phyloP scores from a whole-genome alignment of 345 rosid species.

The Litchi chinensis region DNA sequence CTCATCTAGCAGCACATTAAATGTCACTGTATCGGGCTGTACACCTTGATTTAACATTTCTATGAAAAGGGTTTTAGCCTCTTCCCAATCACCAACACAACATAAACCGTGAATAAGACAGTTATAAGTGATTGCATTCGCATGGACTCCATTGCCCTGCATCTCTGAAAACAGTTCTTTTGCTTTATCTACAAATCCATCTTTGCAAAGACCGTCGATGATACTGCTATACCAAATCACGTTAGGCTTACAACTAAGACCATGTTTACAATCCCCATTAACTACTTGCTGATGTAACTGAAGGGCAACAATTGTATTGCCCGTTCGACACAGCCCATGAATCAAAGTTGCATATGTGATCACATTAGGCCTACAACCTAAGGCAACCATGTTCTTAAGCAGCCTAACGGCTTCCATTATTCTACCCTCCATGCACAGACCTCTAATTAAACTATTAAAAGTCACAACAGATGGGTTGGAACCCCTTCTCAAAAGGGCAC shows the following conservation, averaged over 20 bases:
- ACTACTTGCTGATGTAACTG: too few relatives aligned
- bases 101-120: constrained; percentile 27
- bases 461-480: constrained; percentile 22
- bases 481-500: constrained; percentile 28
- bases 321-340: too few relatives aligned
- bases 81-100: constrained; percentile 16
- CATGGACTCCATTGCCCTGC: neutral
- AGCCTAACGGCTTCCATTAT: neutral
- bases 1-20: neutral
- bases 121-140: constrained; percentile 24
- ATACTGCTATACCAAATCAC: too few relatives aligned
- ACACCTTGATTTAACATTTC: constrained; percentile 22
- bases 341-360: too few relatives aligned
- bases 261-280: too few relatives aligned
- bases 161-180: neutral
- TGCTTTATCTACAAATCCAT: neutral
- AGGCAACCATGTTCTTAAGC: too few relatives aligned
- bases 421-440: constrained; percentile 2
- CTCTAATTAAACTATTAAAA: constrained; percentile 31
- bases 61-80: constrained; percentile 22
- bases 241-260: too few relatives aligned
- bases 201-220: too few relatives aligned
- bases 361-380: too few relatives aligned
- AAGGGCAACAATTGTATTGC: too few relatives aligned
- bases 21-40: neutral